Conservation (phyloP, 257 asterid genomes). For the Verbena officinalis region DNA sequence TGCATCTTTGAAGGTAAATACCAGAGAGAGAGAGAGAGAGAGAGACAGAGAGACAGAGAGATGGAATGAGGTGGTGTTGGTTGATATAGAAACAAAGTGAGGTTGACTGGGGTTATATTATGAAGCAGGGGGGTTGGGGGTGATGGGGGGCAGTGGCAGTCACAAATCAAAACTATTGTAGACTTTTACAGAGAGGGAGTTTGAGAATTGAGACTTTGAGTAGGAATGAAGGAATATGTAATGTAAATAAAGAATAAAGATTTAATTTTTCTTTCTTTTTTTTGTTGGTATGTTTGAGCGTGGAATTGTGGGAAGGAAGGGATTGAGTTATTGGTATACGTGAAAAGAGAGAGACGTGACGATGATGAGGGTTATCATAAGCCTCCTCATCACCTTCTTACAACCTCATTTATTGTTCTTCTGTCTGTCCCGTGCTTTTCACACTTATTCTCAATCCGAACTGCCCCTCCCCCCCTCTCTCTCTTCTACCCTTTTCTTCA, state of each 20-base stretch:
- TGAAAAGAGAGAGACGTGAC: conserved; percentile 88
- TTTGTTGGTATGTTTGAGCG: conserved; percentile 38
- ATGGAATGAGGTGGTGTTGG: conserved; percentile 40
- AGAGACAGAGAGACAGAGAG: conserved; percentile 55
- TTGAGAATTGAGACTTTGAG: too few relatives aligned
- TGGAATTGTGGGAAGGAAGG: conserved; percentile 57
- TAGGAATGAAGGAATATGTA: background rate
- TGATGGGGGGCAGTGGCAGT: conserved; percentile 38
- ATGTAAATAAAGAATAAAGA: background rate
- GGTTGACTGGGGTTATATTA: conserved; percentile 48
- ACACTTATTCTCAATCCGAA: conserved; percentile 88
- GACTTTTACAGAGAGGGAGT: conserved; percentile 9
- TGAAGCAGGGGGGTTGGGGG: conserved; percentile 14
- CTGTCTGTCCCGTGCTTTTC: conserved; percentile 76
- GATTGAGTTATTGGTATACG: conserved; percentile 50
- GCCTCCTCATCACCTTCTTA: conserved; percentile 70
- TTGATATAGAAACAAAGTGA: conserved; percentile 47
- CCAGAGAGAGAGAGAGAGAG: conserved; percentile 12
- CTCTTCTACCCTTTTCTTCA: conserved; percentile 30
- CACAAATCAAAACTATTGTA: conserved; percentile 26
- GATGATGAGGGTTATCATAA: conserved; percentile 95
- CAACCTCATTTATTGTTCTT: conserved; percentile 76
- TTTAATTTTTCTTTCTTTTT: too few relatives aligned
- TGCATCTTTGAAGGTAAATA: background rate
- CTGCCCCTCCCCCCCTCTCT: conserved; percentile 57